Evolutionary conservation across 768 basidiomycete species (phyloP).

Genomic region (Mycena rosella): DNA sequence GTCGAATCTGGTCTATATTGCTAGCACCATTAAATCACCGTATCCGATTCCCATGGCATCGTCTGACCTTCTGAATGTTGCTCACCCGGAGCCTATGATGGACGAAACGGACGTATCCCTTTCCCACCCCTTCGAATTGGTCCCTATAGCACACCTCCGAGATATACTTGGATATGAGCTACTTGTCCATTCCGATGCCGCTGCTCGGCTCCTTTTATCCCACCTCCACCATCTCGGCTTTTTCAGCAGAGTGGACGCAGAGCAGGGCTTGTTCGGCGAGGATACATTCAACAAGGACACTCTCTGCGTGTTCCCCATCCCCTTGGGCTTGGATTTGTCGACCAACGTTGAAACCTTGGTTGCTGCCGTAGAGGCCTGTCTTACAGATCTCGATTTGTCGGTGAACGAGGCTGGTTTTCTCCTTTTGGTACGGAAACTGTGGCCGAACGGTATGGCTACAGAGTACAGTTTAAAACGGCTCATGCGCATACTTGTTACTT

Average conservation of each 20-base stretch:
- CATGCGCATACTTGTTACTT: slow-evolving; percentile 67
- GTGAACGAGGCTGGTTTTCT: slow-evolving; percentile 82
- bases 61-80: slow-evolving; percentile 62
- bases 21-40: slow-evolving; percentile 67
- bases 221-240: slow-evolving; percentile 76
- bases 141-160: slow-evolving; percentile 67
- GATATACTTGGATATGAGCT: slow-evolving; percentile 72
- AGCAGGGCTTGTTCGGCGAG: slow-evolving; percentile 52
- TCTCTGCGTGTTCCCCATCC: slow-evolving; percentile 74
- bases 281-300: slow-evolving; percentile 48
- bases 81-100: slow-evolving; percentile 43
- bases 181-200: slow-evolving; percentile 64
- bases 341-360: slow-evolving; percentile 80
- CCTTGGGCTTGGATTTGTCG: slow-evolving; percentile 78
- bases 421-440: slow-evolving; percentile 75
- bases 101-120: slow-evolving; percentile 39
- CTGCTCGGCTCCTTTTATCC: slow-evolving; percentile 65
- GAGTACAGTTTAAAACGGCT: slow-evolving; percentile 78
- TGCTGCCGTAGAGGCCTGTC: slow-evolving; percentile 76
- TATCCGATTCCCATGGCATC: slow-evolving; percentile 45
- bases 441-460: slow-evolving; percentile 81
- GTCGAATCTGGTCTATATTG: slow-evolving; percentile 72
- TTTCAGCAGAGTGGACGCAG: slow-evolving; percentile 62
- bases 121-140: slow-evolving; percentile 67
- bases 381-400: slow-evolving; percentile 78